These are phyloP conservation scores for Colletotrichum kahawae DNA, from an alignment of 2,329 filamentous ascomycete species.

Conservation along the genomic window DNA sequence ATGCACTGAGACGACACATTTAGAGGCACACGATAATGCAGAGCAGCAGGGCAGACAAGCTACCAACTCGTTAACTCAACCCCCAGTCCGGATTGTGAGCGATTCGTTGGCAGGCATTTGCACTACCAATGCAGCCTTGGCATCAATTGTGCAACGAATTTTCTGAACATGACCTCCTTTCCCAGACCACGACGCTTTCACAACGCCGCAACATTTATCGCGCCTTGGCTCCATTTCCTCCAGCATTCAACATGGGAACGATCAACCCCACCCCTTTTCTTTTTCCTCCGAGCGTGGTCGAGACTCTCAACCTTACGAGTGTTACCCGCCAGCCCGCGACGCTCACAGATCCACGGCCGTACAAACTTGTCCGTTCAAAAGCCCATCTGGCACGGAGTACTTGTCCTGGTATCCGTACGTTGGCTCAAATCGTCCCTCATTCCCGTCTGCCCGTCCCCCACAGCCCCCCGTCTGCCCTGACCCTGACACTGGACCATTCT, in stretches of 20 bases:
- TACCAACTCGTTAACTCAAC: not conserved
- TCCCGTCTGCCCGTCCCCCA: not conserved
- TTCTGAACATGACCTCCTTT: not conserved
- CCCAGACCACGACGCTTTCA: not conserved
- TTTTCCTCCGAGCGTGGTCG: not conserved
- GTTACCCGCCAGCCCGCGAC: not conserved
- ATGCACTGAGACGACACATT: not conserved
- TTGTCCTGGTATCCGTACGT: not conserved
- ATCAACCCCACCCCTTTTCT: not conserved
- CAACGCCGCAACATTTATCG: not conserved
- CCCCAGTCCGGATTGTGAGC: not conserved
- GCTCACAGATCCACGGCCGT: not conserved
- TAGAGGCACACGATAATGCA: not conserved
- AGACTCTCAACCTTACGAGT: not conserved
- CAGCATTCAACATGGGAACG: not conserved
- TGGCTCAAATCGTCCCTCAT: not conserved
- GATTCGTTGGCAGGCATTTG: not conserved
- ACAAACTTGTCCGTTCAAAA: not conserved
- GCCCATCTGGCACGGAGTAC: not conserved
- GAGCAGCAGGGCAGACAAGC: not conserved
- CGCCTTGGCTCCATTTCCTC: not conserved
- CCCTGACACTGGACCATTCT: not conserved
- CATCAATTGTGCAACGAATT: not conserved
- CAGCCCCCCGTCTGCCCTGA: constrained; percentile 6
- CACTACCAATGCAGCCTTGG: not conserved